Conservation (phyloP, 2,329 filamentous ascomycete species). For the Cryphonectria parasitica region DNA sequence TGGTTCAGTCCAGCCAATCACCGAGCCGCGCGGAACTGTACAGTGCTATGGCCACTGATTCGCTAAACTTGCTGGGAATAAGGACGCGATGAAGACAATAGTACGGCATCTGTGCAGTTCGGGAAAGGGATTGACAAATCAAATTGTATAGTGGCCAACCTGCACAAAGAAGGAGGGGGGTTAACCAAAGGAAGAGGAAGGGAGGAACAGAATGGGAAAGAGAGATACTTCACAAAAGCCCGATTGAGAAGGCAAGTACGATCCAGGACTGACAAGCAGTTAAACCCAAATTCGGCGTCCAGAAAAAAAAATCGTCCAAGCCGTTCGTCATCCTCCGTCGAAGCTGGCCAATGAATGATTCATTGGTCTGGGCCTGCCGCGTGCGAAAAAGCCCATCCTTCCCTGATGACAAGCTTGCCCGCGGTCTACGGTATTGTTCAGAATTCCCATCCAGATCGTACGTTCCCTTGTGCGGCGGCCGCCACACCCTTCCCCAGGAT, state of each 20-base stretch:
- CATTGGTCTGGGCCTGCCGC: slow-evolving; percentile 1
- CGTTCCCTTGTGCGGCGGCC: slow-evolving; percentile 15
- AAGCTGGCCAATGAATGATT: slow-evolving; percentile 10
- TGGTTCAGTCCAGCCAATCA: background rate
- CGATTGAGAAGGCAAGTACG: background rate
- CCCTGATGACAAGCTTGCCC: slow-evolving; percentile 12
- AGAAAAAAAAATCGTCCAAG: background rate
- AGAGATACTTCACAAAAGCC: background rate
- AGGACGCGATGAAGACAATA: background rate
- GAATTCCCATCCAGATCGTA: slow-evolving; percentile 13
- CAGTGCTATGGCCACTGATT: background rate
- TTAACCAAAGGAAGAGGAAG: too few relatives aligned
- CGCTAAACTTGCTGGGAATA: background rate
- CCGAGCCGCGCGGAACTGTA: background rate
- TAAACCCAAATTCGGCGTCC: background rate
- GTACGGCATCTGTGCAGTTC: background rate
- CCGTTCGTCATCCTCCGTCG: slow-evolving; percentile 15
- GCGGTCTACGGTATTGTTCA: slow-evolving; percentile 11
- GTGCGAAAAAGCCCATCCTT: slow-evolving; percentile 15
- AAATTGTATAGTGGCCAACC: background rate
- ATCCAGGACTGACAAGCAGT: background rate
- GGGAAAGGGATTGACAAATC: background rate
- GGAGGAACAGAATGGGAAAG: background rate
- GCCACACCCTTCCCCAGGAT: slow-evolving; percentile 1
- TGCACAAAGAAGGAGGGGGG: background rate